phyloP scores from a whole-genome alignment of 2,329 filamentous ascomycete genomes.

The Pyrenophora teres region DNA sequence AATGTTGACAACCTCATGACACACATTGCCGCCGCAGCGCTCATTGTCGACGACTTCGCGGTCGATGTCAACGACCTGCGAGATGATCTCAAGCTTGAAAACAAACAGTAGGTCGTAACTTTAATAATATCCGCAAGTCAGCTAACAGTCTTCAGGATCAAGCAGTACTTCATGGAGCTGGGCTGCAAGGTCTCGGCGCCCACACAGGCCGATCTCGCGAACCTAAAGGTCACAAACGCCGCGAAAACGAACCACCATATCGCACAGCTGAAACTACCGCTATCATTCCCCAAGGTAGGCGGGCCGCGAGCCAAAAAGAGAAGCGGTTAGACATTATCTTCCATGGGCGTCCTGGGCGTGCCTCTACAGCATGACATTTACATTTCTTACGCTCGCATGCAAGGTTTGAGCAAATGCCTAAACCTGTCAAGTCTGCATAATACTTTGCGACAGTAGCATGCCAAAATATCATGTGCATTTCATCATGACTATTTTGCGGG shows the following conservation, averaged over 20 bases:
- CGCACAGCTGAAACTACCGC: conserved; percentile 74
- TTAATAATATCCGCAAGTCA: neutral
- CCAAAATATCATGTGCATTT: too few relatives aligned
- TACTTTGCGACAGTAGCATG: too few relatives aligned
- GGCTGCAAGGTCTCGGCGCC: conserved; percentile 65
- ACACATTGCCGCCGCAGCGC: conserved; percentile 71
- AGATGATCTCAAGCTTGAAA: conserved; percentile 73
- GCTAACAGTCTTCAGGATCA: conserved; percentile 52
- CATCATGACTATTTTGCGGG: too few relatives aligned
- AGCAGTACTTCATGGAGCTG: conserved; percentile 75
- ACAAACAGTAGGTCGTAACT: conserved; percentile 58
- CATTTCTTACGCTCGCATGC: too few relatives aligned
- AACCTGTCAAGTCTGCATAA: too few relatives aligned
- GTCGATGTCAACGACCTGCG: conserved; percentile 72
- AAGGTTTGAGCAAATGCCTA: too few relatives aligned
- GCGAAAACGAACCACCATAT: conserved; percentile 64
- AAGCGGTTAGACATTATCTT: neutral
- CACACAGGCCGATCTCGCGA: conserved; percentile 55
- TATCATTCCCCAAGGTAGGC: conserved; percentile 74
- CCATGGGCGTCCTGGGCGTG: too few relatives aligned
- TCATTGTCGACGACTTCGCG: conserved; percentile 74
- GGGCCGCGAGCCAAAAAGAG: conserved; percentile 26
- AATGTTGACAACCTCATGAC: conserved; percentile 73
- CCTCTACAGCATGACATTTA: too few relatives aligned
- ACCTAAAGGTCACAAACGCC: conserved; percentile 64